Evolutionary conservation across 768 basidiomycete genomes (phyloP).

Genomic region (Auriscalpium microsporum): DNA sequence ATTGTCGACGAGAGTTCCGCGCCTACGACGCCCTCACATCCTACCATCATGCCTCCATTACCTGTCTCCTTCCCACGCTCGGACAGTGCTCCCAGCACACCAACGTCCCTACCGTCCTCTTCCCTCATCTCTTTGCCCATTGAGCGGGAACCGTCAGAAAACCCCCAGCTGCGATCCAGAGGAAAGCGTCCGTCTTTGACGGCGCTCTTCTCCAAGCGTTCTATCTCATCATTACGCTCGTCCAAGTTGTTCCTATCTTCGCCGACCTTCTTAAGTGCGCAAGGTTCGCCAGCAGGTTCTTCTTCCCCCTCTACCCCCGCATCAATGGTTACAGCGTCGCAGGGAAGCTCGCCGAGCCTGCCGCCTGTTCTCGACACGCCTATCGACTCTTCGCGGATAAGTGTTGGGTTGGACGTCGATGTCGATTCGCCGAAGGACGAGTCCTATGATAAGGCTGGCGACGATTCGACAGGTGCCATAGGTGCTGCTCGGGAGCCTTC

Average conservation of each 20-base stretch:
- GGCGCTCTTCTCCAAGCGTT: constrained; percentile 44
- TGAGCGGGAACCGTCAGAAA: constrained; percentile 26
- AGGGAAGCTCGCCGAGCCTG: constrained; percentile 36
- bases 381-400: constrained; percentile 49
- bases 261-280: constrained; percentile 23
- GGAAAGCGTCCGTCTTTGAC: constrained; percentile 65
- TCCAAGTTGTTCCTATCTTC: constrained; percentile 25
- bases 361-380: constrained; percentile 55
- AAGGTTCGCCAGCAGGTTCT: constrained; percentile 13
- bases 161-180: constrained; percentile 24
- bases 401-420: constrained; percentile 23
- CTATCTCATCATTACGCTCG: constrained; percentile 21
- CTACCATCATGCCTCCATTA: constrained; percentile 18
- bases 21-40: constrained; percentile 22
- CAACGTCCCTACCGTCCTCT: constrained; percentile 27
- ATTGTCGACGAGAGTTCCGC: constrained; percentile 24
- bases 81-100: constrained; percentile 22
- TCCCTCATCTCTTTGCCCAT: constrained; percentile 25
- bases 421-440: not conserved
- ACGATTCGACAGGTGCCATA: no score
- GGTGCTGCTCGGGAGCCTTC: no score
- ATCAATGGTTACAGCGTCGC: constrained; percentile 52
- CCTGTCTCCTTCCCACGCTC: constrained; percentile 39
- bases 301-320: constrained; percentile 23
- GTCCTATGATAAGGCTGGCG: no score